Percentiles rank a stretch among this genome's conserved stretches.
Conservation (phyloP, 257 asterid species). For the Cynanchum wilfordii region DNA sequence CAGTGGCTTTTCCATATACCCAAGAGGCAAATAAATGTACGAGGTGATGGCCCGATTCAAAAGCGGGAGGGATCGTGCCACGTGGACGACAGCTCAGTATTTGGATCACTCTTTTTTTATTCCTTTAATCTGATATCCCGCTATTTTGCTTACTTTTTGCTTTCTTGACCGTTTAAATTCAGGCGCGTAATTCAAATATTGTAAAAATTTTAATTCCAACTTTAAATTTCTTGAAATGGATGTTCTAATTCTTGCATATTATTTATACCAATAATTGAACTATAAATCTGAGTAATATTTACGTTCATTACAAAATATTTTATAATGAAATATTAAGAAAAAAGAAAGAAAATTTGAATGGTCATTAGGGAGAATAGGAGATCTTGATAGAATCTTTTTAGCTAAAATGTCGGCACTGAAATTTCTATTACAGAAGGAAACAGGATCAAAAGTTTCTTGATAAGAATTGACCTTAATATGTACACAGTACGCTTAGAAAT, state of each 20-base stretch:
- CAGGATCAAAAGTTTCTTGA: background rate
- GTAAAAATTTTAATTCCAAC: background rate
- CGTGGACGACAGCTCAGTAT: constrained; percentile 22
- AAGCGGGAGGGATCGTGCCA: background rate
- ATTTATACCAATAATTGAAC: no score
- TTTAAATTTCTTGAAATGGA: no score
- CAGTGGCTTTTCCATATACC: constrained; percentile 19
- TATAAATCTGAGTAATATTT: no score
- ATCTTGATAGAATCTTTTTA: background rate
- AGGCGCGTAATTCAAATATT: constrained; percentile 19
- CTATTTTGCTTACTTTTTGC: background rate
- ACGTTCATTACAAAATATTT: no score
- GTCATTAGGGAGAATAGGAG: background rate
- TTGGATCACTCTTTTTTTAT: no score
- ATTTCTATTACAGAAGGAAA: background rate
- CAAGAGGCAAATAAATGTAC: constrained; percentile 10
- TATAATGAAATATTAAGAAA: no score
- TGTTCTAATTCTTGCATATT: no score
- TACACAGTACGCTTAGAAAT: background rate
- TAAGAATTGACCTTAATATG: background rate
- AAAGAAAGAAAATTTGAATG: no score
- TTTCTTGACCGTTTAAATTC: constrained; percentile 22
- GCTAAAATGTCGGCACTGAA: background rate
- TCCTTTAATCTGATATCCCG: constrained; percentile 2
- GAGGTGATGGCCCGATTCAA: constrained; percentile 5